Evolutionary conservation across 768 basidiomycete genomes (phyloP), one percentile per base, ranked within the genome.

Genomic region (Russula lepida): DNA sequence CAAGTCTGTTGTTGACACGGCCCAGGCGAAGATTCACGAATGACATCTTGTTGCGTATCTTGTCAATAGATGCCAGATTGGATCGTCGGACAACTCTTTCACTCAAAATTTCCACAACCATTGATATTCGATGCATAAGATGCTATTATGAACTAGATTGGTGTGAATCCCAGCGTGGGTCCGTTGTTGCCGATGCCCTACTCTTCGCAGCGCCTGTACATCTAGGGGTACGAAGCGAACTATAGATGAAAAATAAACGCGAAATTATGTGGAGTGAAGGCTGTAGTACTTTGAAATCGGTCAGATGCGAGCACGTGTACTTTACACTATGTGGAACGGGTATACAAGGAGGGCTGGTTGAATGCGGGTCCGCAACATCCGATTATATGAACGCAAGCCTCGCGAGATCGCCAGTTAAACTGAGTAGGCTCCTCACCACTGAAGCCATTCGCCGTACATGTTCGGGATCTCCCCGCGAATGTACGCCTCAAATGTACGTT

Each of bases 401-500:
- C 49, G 62, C 54, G 19, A 55, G 21, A 56, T 46, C n/a, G 30
- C 56, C 50, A 43, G 17, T 43, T 19, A 25, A 33, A 23, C 35
- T 19, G 39, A 21, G 19, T n/a, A 25, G 33, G 48, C 49, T 54
- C 30, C 47, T 63, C 49, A 78, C 79, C 80, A 82, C 54, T 72
- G 66, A 59, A 83, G 66, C 78, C 79, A 82, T 75, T 98, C 94
- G 33, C 94, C 95, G 69, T 98, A 97, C 89, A 95, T 89, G 72
- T 95, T 98, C 11, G 95, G 93, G 64, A 80, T 75, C 74, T 99
- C 95, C 17, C 88, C 91, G 46, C 95, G 84, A 63, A 99, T 71
- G 73, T 90, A 98, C 23, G 86, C 81, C 75, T 99, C 97, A 70
- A 97, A 98, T 46, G 92, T 93, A 70, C 97, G 81, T 76, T 98